Percentiles rank a stretch among this genome's conserved stretches.
These are phyloP conservation scores for Marchantia paleacea DNA, from an alignment of 225 moss, liverwort and hornwort species.

Conservation along the genomic window DNA sequence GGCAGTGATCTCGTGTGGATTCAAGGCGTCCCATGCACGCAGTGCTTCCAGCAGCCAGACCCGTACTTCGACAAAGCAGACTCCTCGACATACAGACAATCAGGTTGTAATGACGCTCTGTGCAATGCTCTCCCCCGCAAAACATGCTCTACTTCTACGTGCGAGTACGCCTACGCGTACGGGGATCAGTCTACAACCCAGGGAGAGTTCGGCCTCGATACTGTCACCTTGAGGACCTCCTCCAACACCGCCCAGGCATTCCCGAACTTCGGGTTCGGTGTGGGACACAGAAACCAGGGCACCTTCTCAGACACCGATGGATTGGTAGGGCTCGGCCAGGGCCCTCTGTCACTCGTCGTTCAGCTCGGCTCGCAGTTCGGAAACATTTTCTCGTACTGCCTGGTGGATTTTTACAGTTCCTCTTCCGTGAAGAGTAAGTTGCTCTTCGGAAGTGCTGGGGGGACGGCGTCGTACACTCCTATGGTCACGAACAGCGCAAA, in stretches of 20 bases:
- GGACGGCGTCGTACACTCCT: slow-evolving; percentile 30
- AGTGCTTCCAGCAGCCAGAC: slow-evolving; percentile 18
- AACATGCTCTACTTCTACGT: slow-evolving; percentile 21
- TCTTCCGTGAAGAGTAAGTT: slow-evolving; percentile 25
- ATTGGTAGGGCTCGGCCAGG: slow-evolving; percentile 44
- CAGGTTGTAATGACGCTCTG: slow-evolving; percentile 5
- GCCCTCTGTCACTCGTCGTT: slow-evolving; percentile 34
- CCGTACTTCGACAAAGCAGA: background rate
- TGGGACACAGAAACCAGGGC: slow-evolving; percentile 41
- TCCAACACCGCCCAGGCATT: slow-evolving; percentile 15
- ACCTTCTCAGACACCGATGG: slow-evolving; percentile 34
- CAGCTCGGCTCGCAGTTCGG: slow-evolving; percentile 35
- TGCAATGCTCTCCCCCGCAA: slow-evolving; percentile 20
- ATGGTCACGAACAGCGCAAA: slow-evolving; percentile 27
- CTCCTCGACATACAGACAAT: slow-evolving; percentile 2
- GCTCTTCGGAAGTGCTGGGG: slow-evolving; percentile 31
- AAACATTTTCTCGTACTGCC: slow-evolving; percentile 48
- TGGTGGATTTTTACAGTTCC: slow-evolving; percentile 31
- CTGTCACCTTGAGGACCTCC: slow-evolving; percentile 27
- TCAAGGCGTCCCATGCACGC: slow-evolving; percentile 23
- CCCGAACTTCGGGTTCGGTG: slow-evolving; percentile 39
- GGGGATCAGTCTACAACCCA: slow-evolving; percentile 46
- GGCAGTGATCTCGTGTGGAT: slow-evolving; percentile 33
- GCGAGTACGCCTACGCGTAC: slow-evolving; percentile 38
- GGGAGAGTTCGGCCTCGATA: slow-evolving; percentile 36